A percentile compares a stretch with the other conserved stretches of the same genome.
phyloP scores from a whole-genome alignment of 176 grass and related monocot species.

The Triticum turgidum region DNA sequence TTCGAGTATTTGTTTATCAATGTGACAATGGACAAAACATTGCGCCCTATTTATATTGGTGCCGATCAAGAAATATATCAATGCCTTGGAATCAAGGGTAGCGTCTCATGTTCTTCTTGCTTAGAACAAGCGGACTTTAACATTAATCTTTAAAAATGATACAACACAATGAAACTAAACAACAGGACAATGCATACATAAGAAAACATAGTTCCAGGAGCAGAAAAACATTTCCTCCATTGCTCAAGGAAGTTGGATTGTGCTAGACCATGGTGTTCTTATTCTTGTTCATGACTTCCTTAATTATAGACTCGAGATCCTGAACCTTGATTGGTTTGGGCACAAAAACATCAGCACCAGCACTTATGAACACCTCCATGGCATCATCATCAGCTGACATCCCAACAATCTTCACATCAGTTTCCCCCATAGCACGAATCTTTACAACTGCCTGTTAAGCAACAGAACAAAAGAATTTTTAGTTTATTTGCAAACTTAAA shows the following conservation, averaged over 20 bases:
- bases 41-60: no score
- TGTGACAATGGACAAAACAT: no score
- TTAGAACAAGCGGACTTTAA: not conserved
- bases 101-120: not conserved
- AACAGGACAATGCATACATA: not conserved
- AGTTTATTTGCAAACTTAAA: not conserved
- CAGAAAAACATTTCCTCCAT: not conserved
- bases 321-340: constrained; percentile 11
- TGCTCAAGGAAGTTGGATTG: not conserved
- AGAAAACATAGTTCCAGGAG: not conserved
- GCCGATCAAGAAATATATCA: no score
- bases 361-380: not conserved
- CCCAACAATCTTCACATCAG: constrained; percentile 30
- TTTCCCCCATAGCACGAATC: constrained; percentile 29
- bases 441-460: constrained; percentile 11
- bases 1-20: no score
- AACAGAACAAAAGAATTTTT: no score
- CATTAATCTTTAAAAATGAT: not conserved
- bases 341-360: constrained; percentile 20
- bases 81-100: not conserved
- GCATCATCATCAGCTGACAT: constrained; percentile 11
- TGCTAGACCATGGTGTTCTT: not conserved
- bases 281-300: constrained; percentile 6
- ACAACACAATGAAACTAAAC: not conserved
- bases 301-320: not conserved